Percentiles rank a stretch among this genome's conserved stretches.
These are phyloP conservation scores for Leccinum truebloodii DNA, from an alignment of 768 basidiomycete genomes.

Conservation along the genomic window DNA sequence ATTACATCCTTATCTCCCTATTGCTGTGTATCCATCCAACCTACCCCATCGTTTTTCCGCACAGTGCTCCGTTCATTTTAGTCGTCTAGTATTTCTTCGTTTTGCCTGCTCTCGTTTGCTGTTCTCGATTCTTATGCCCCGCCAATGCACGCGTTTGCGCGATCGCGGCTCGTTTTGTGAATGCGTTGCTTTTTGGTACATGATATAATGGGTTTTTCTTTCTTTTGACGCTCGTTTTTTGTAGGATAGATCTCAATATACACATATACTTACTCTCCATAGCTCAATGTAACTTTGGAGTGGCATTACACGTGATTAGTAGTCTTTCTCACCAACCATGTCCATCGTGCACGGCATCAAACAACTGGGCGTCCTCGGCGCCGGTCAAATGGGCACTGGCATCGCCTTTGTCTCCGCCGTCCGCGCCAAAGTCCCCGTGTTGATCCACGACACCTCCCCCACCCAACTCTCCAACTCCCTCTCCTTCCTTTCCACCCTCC, in stretches of 20 bases:
- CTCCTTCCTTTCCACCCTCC: slow-evolving; percentile 72
- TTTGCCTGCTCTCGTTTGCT: slow-evolving; percentile 23
- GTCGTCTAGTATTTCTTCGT: slow-evolving; percentile 9
- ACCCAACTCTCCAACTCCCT: slow-evolving; percentile 76
- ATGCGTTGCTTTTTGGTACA: slow-evolving; percentile 20
- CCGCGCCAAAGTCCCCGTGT: slow-evolving; percentile 81
- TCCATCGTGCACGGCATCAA: slow-evolving; percentile 71
- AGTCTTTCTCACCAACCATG: slow-evolving; percentile 18
- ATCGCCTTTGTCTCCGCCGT: slow-evolving; percentile 88
- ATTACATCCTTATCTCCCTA: slow-evolving; percentile 30
- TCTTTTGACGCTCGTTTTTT: slow-evolving; percentile 21
- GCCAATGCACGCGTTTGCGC: slow-evolving; percentile 3
- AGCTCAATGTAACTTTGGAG: not conserved
- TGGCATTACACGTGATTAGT: slow-evolving; percentile 18
- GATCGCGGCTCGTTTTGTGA: slow-evolving; percentile 22
- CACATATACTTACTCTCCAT: not conserved
- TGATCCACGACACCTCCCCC: slow-evolving; percentile 78
- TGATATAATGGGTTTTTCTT: slow-evolving; percentile 1
- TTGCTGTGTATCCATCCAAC: slow-evolving; percentile 28
- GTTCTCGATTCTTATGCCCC: slow-evolving; percentile 12
- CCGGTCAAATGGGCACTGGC: slow-evolving; percentile 90
- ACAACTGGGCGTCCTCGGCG: slow-evolving; percentile 75
- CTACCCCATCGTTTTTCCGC: slow-evolving; percentile 11
- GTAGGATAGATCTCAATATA: slow-evolving; percentile 13
- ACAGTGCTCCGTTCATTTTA: slow-evolving; percentile 25